phyloP scores from a whole-genome alignment of 176 grass and related monocot genomes.

The Aegilops umbellulata region DNA sequence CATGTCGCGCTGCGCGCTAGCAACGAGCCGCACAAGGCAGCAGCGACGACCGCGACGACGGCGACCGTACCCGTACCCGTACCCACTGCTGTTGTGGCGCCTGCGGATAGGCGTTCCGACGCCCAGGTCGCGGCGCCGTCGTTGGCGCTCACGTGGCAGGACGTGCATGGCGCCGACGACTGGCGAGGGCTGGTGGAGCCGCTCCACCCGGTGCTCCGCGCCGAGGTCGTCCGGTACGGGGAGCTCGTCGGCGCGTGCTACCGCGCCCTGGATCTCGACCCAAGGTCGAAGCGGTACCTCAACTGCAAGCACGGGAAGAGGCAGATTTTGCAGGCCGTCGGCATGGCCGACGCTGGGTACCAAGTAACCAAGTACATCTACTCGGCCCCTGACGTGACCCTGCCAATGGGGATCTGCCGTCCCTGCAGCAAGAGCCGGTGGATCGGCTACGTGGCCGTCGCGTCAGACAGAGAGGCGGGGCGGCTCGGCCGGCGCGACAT shows the following conservation, averaged over 20 bases:
- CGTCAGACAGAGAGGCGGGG: conserved; percentile 21
- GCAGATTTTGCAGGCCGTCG: conserved; percentile 48
- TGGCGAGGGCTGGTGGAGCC: conserved; percentile 59
- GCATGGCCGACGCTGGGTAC: conserved; percentile 53
- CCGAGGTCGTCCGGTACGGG: conserved; percentile 64
- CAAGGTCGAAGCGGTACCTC: conserved; percentile 47
- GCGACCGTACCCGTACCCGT: background rate
- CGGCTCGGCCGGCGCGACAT: conserved; percentile 60
- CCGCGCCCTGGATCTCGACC: conserved; percentile 64
- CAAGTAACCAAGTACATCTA: conserved; percentile 74
- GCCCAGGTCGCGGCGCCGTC: background rate
- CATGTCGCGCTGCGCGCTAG: background rate
- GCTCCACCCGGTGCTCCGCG: conserved; percentile 55
- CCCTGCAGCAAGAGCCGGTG: conserved; percentile 41
- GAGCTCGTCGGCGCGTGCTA: conserved; percentile 67
- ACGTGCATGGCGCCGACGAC: conserved; percentile 57
- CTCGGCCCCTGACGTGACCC: conserved; percentile 39
- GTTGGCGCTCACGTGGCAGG: conserved; percentile 48
- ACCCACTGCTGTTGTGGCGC: background rate
- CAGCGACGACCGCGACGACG: background rate
- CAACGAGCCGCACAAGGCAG: background rate
- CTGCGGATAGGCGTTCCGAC: background rate
- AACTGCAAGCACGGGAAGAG: conserved; percentile 73
- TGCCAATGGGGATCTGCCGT: conserved; percentile 22
- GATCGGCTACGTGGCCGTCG: conserved; percentile 77